These are phyloP conservation scores for Pseudocercospora fijiensis DNA, from an alignment of 2,329 filamentous ascomycete species.

Conservation along the genomic window DNA sequence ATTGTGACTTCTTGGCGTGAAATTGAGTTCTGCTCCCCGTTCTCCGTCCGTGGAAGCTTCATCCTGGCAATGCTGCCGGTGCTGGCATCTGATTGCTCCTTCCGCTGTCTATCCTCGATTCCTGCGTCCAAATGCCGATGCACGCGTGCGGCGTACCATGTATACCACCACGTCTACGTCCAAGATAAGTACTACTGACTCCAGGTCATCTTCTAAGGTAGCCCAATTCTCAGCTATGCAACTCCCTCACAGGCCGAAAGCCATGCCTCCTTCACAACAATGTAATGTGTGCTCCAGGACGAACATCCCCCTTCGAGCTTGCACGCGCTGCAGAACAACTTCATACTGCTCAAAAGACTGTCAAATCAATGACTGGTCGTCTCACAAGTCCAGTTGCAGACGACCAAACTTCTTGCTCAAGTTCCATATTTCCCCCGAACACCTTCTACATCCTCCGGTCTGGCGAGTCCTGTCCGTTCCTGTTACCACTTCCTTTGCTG, in stretches of 20 bases:
- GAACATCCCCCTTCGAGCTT: slow-evolving; percentile 4
- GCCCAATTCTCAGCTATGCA: not conserved
- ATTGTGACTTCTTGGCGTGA: not conserved
- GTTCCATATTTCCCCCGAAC: slow-evolving; percentile 20
- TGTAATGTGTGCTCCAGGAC: slow-evolving; percentile 7
- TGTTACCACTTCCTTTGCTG: slow-evolving; percentile 26
- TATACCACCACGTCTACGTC: not conserved
- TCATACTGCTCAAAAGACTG: slow-evolving; percentile 20
- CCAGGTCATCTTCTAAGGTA: not conserved
- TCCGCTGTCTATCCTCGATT: not conserved
- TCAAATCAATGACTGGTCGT: slow-evolving; percentile 22
- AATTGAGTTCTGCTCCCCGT: not conserved
- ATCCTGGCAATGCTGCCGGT: not conserved
- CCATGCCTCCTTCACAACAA: not conserved
- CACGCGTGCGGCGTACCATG: not conserved
- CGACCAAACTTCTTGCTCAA: slow-evolving; percentile 33
- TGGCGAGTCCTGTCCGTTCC: slow-evolving; percentile 33
- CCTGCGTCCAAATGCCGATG: not conserved
- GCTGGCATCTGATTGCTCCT: not conserved
- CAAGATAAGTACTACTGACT: not conserved
- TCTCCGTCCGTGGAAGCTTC: slow-evolving; percentile 1
- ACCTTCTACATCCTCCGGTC: slow-evolving; percentile 29
- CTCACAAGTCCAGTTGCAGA: slow-evolving; percentile 25
- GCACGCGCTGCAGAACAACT: slow-evolving; percentile 14
- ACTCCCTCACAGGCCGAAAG: not conserved